A percentile compares a stretch with the other conserved stretches of the same genome.
These are phyloP conservation scores for Inga leiocalycina DNA, from an alignment of 306 rosid genomes.

Conservation along the genomic window DNA sequence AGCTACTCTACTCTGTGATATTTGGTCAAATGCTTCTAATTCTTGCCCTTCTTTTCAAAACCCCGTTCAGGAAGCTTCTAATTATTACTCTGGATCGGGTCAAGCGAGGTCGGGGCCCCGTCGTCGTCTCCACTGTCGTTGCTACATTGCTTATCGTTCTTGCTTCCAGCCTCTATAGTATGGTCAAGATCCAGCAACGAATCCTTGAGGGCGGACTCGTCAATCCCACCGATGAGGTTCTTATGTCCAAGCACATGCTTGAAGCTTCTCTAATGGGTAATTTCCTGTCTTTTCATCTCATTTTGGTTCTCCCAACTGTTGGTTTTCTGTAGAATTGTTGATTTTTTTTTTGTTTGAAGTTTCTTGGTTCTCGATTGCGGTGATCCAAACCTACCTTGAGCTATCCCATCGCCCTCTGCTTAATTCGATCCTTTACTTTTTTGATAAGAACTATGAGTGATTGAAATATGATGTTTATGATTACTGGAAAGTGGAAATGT, in stretches of 20 bases:
- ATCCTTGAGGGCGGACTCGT: conserved; percentile 59
- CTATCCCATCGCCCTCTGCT: not conserved
- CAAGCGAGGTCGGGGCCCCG: conserved; percentile 88
- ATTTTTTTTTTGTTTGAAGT: not conserved
- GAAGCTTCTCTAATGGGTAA: conserved; percentile 97
- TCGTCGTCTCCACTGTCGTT: conserved; percentile 69
- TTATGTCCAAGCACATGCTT: conserved; percentile 77
- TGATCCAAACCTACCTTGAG: not conserved
- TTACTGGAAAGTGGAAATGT: not conserved
- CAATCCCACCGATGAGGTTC: conserved; percentile 92
- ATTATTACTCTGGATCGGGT: conserved; percentile 68
- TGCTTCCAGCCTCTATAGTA: conserved; percentile 60
- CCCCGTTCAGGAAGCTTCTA: conserved; percentile 86
- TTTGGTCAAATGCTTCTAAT: conserved; percentile 63
- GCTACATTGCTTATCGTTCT: conserved; percentile 68
- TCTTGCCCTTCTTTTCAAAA: conserved; percentile 65
- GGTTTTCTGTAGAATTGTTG: not conserved
- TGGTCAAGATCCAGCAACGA: conserved; percentile 65
- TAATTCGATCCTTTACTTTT: not conserved
- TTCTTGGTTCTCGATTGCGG: conserved; percentile 1
- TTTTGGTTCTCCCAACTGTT: not conserved
- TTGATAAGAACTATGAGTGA: not conserved
- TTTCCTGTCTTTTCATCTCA: not conserved
- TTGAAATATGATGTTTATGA: not conserved
- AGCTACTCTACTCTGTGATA: conserved; percentile 69